Conservation (phyloP, 768 basidiomycete genomes). For the Termitomyces sp. region DNA sequence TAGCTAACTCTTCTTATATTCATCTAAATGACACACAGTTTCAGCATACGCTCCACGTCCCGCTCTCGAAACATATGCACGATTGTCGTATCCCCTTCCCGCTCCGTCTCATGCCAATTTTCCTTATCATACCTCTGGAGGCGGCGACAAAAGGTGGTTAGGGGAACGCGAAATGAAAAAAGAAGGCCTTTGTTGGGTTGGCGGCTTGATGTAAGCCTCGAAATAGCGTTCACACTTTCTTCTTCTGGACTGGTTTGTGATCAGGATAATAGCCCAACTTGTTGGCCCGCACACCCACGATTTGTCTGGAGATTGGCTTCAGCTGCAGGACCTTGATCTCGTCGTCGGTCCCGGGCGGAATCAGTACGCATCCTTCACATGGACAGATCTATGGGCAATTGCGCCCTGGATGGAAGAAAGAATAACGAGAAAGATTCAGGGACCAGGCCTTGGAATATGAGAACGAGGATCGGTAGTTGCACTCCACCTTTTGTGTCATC, state of each 20-base stretch:
- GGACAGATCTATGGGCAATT: conserved; percentile 62
- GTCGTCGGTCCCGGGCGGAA: conserved; percentile 40
- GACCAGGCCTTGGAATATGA: conserved; percentile 63
- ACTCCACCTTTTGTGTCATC: not conserved
- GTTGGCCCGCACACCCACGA: conserved; percentile 37
- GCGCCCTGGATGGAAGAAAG: conserved; percentile 76
- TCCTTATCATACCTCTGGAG: conserved; percentile 70
- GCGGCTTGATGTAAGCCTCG: conserved; percentile 49
- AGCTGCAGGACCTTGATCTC: conserved; percentile 43
- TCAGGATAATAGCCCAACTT: conserved; percentile 61
- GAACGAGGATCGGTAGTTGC: not conserved
- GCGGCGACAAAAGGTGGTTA: conserved; percentile 61
- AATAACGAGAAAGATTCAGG: conserved; percentile 60
- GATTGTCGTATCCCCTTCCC: conserved; percentile 53
- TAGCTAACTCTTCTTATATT: not conserved
- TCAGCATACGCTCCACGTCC: conserved; percentile 24
- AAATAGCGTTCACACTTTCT: not conserved
- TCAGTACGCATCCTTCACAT: conserved; percentile 67
- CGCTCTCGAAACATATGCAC: conserved; percentile 30
- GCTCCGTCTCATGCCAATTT: conserved; percentile 51
- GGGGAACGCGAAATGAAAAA: conserved; percentile 44
- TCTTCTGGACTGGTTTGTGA: not conserved
- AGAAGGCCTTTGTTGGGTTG: conserved; percentile 68
- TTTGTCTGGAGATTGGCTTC: conserved; percentile 23
- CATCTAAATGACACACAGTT: conserved; percentile 10